Evolutionary conservation across 352 stramenopile species (phyloP).

Genomic region (Phytophthora rubi): DNA sequence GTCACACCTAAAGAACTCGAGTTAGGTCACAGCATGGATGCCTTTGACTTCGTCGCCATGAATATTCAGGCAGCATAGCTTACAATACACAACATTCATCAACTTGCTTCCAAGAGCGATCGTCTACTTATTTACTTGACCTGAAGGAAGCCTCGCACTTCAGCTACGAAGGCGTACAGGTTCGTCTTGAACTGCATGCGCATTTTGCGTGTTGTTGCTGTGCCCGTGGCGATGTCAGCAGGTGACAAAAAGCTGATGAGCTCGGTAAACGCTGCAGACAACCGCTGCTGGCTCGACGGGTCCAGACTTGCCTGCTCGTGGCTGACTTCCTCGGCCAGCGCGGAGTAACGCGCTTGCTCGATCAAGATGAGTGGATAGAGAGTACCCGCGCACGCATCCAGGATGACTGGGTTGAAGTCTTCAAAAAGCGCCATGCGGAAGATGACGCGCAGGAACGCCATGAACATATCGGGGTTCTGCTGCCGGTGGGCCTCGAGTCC

Average conservation of each 20-base stretch:
- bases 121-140: constrained; percentile 60
- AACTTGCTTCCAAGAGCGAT: constrained; percentile 8
- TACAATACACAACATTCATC: background rate
- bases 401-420: constrained; percentile 75
- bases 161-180: constrained; percentile 80
- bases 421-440: constrained; percentile 84
- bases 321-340: constrained; percentile 71
- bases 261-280: constrained; percentile 66
- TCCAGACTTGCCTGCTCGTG: constrained; percentile 54
- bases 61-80: constrained; percentile 19
- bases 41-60: constrained; percentile 41
- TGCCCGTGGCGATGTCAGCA: constrained; percentile 66
- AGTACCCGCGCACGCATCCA: constrained; percentile 72
- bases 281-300: constrained; percentile 49
- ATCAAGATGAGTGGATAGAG: constrained; percentile 87
- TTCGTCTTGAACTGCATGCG: constrained; percentile 83
- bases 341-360: constrained; percentile 73
- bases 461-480: constrained; percentile 67
- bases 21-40: constrained; percentile 32
- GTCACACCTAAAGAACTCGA: constrained; percentile 10
- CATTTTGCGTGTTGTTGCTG: constrained; percentile 70
- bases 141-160: constrained; percentile 84
- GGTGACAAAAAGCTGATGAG: constrained; percentile 74
- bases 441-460: constrained; percentile 78
- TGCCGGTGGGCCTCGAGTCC: constrained; percentile 57